phyloP scores from a whole-genome alignment of 179 eudicot genomes.

The Patellifolia procumbens region DNA sequence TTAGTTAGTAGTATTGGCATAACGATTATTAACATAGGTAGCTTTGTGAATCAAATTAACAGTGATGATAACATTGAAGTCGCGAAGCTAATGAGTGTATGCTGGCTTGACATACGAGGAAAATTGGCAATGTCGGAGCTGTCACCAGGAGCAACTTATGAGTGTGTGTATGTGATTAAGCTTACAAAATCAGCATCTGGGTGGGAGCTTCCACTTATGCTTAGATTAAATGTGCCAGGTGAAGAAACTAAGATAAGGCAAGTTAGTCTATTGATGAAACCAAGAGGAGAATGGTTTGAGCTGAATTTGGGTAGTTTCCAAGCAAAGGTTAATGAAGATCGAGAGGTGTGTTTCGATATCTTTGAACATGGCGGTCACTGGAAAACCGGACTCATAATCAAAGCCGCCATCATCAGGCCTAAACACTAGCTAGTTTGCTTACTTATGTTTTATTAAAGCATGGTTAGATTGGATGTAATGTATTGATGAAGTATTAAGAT shows the following conservation, averaged over 20 bases:
- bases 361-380: conserved; percentile 36
- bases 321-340: background rate
- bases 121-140: conserved; percentile 21
- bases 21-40: background rate
- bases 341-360: conserved; percentile 35
- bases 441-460: background rate
- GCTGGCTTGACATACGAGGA: conserved; percentile 24
- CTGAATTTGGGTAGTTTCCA: conserved; percentile 16
- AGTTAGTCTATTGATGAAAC: conserved; percentile 19
- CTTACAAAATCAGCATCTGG: conserved; percentile 24
- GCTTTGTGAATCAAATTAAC: background rate
- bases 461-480: too few relatives aligned
- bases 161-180: conserved; percentile 17
- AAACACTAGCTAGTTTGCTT: conserved; percentile 13
- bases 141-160: conserved; percentile 22
- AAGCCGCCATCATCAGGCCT: conserved; percentile 33
- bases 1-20: too few relatives aligned
- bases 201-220: conserved; percentile 27
- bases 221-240: conserved; percentile 13
- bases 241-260: conserved; percentile 12
- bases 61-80: conserved; percentile 28
- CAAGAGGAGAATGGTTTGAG: conserved; percentile 30
- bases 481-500: too few relatives aligned
- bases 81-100: conserved; percentile 13
- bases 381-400: conserved; percentile 36